phyloP scores from a whole-genome alignment of 176 grass and related monocot genomes.

The Avena insularis region DNA sequence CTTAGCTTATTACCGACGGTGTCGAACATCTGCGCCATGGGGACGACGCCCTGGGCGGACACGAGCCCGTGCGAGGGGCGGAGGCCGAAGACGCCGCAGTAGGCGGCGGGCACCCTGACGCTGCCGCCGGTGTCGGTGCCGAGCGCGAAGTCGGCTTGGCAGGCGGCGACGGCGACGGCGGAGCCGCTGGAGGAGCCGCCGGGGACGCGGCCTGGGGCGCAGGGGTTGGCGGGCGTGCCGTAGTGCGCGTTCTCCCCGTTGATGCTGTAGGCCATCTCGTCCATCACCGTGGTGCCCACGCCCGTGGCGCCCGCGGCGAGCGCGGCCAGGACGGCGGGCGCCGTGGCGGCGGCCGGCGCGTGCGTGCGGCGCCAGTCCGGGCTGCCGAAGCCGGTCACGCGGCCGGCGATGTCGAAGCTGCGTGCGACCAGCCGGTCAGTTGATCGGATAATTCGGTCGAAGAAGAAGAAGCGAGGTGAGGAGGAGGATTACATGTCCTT shows the following conservation, averaged over 20 bases:
- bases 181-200: constrained; percentile 95
- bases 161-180: constrained; percentile 73
- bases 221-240: constrained; percentile 85
- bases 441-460: neutral
- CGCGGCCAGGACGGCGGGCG: constrained; percentile 67
- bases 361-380: constrained; percentile 82
- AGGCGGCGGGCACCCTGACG: constrained; percentile 86
- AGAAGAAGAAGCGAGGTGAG: neutral
- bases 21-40: constrained; percentile 90
- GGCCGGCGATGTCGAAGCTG: constrained; percentile 83
- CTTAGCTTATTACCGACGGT: constrained; percentile 64
- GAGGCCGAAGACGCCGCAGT: constrained; percentile 87
- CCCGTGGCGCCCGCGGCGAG: constrained; percentile 70
- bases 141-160: constrained; percentile 75
- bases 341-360: constrained; percentile 56
- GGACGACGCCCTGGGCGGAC: constrained; percentile 53
- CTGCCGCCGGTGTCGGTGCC: constrained; percentile 91
- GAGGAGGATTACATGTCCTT: constrained; percentile 25
- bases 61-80: constrained; percentile 77
- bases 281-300: constrained; percentile 88
- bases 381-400: constrained; percentile 75
- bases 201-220: constrained; percentile 68
- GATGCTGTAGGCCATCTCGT: constrained; percentile 97
- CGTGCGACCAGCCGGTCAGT: neutral
- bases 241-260: constrained; percentile 93